Percentiles rank a stretch among this genome's conserved stretches.
These are phyloP conservation scores for Aspergillus flavus DNA, from an alignment of 2,329 filamentous ascomycete species.

Conservation along the genomic window DNA sequence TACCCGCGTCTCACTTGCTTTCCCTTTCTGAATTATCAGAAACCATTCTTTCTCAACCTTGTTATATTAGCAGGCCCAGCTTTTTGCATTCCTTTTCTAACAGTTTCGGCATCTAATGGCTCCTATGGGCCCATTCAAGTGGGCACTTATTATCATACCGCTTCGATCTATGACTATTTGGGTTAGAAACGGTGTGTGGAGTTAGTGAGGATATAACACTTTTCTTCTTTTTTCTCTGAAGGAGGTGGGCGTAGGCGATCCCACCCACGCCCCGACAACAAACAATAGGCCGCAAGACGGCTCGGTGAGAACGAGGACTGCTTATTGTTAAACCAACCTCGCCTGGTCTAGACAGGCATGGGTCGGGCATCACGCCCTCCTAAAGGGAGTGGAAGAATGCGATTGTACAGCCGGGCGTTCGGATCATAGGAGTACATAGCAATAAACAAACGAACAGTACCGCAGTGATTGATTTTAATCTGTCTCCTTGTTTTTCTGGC, in stretches of 20 bases:
- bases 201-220: constrained; percentile 14
- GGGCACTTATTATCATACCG: constrained; percentile 13
- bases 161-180: constrained; percentile 23
- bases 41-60: constrained; percentile 10
- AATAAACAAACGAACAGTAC: constrained; percentile 6
- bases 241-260: constrained; percentile 21
- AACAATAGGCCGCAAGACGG: constrained; percentile 7
- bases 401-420: constrained; percentile 19
- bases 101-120: constrained; percentile 11
- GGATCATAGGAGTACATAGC: constrained; percentile 15
- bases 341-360: background rate
- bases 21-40: constrained; percentile 10
- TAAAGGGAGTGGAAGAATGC: constrained; percentile 4
- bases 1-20: constrained; percentile 11
- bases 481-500: background rate
- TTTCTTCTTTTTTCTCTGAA: constrained; percentile 7
- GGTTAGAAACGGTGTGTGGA: constrained; percentile 22
- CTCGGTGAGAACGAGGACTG: background rate
- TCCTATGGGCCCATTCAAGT: constrained; percentile 7
- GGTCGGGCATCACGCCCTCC: background rate
- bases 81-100: constrained; percentile 10
- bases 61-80: constrained; percentile 18
- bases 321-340: background rate
- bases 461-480: background rate
- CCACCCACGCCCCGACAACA: constrained; percentile 17